Base-by-base conservation (phyloP, 129 eudicot species). In the Escallonia rubra region DNA sequence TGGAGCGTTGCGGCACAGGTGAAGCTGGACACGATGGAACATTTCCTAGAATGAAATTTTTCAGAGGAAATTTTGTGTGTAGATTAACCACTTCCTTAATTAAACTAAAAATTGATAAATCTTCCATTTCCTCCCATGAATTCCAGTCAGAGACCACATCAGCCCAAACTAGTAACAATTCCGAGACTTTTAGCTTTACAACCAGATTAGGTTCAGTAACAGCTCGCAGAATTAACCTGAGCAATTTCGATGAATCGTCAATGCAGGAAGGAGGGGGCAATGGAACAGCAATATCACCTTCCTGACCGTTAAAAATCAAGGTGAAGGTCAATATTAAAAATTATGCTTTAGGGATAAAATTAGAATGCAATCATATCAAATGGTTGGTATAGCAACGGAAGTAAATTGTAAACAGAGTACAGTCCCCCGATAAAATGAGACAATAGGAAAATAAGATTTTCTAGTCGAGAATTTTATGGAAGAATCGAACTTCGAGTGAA, bases 91-190 rank as follows among this genome's bases (percentile, higher is more conserved):
- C 82, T 79, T 84, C 87, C 71, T 78, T 84, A 69, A 84, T 81
- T 80, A 87, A 87, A 39, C 54, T 80, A 72, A 84, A 87, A 61
- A 84, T 76, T 12, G 95, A 78, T 44, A 77, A 78, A 76, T 87
- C 95, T 57, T 87, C 95, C 64, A 67, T 73, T 75, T 84, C 95
- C 72, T 87, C 95, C 95, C 95, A 87, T 41, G 68, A 79, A 74
- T 76, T 71, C 86, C 86, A 84, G 16, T 84, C 79, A 74, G 90
- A 61, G 45, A 87, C 79, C 38, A 74, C 67, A 61, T 73, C 73
- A 50, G 88, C 81, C 95, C 95, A 87, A 41, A 78, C 80, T 71
- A 72, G 76, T 23, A 87, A 72, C 45, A 87, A 75, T 15, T 84
- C 70, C 3, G 88, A 59, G 63, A 84, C 64, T 56, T 74, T 84